Conservation (phyloP, 1,284 basidiomycete genomes). For the Rhodotorula sp. region DNA sequence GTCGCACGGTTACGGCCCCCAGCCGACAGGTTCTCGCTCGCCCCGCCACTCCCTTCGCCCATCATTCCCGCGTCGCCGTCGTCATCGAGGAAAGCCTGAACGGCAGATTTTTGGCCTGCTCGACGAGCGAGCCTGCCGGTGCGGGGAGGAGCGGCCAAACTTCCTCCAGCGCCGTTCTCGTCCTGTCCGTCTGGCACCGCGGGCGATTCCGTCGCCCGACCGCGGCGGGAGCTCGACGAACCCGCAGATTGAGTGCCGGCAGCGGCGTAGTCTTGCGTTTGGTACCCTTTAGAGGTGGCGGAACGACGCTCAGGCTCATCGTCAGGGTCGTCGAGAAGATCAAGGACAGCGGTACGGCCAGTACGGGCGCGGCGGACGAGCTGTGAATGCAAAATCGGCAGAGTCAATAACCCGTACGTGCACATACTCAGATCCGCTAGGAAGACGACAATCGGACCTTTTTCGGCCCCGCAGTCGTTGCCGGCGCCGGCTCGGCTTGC, state of each 20-base stretch:
- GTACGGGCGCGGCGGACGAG: constrained; percentile 13
- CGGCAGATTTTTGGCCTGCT: background rate
- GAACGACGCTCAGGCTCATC: background rate
- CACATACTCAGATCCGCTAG: too few relatives aligned
- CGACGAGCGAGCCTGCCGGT: constrained; percentile 1
- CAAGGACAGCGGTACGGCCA: constrained; percentile 1
- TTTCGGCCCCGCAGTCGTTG: background rate
- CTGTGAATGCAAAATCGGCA: background rate
- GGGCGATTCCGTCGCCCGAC: background rate
- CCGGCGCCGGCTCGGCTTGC: background rate
- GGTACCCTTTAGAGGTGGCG: background rate
- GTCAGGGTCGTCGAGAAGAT: constrained; percentile 3
- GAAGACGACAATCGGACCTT: background rate
- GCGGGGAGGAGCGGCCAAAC: background rate
- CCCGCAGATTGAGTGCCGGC: background rate
- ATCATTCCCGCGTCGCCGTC: constrained; percentile 1
- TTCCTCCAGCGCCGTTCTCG: background rate
- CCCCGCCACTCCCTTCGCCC: background rate
- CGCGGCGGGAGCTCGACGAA: background rate
- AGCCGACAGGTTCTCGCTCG: background rate
- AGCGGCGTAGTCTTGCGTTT: background rate
- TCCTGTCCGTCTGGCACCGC: background rate
- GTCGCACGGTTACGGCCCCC: background rate
- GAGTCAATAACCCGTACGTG: too few relatives aligned
- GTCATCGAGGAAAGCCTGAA: constrained; percentile 11